Evolutionary conservation across 306 rosid species (phyloP), one percentile per base, ranked within the genome.

Genomic region (Vicia faba): DNA sequence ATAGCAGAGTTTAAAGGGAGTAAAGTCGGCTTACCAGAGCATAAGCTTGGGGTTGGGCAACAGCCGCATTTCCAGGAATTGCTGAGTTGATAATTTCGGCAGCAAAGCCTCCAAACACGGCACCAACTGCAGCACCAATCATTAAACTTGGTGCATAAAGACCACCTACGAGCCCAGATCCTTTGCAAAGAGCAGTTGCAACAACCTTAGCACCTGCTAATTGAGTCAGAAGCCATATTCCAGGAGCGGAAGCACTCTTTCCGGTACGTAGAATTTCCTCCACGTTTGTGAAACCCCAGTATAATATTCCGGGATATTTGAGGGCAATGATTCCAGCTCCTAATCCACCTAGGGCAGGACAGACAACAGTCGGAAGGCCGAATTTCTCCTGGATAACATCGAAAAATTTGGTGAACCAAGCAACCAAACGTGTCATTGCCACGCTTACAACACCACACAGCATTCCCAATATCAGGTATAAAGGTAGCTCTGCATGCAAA

Each of bases 81-180:
- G 97, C 97, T 39, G 79, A 63, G 73, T 93, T 93, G 62, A 93
- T 88, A 71, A 93, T 53, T 81, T 88, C 88, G 33, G 96, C 97
- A 56, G 99, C 96, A 26, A 78, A 83, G 70, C 99, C 99, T 69
- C 99, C 99, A 82, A 93, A 93, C 16, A 93, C 96, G 69, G 99
- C 99, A 79, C 99, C 99, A 74, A 91, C 91, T 11, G 99, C 99
- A 64, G 99, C 93, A 66, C 99, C 99, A 50, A 93, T 90, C 99
- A 93, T 93, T 84, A 93, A 86, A 86, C 99, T 93, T 14, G 99
- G 99, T n/a, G 99, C 99, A 75, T 93, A 93, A 53, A 93, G 89
- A 65, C 99, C 99, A 45, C 99, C 99, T 6, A 93, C 99, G 12
- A 93, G 92, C 69, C 97, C 96, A 66, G 99, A 93, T 26, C 99